Evolutionary conservation across 257 asterid genomes (phyloP).

Genomic region (Lantana camara): DNA sequence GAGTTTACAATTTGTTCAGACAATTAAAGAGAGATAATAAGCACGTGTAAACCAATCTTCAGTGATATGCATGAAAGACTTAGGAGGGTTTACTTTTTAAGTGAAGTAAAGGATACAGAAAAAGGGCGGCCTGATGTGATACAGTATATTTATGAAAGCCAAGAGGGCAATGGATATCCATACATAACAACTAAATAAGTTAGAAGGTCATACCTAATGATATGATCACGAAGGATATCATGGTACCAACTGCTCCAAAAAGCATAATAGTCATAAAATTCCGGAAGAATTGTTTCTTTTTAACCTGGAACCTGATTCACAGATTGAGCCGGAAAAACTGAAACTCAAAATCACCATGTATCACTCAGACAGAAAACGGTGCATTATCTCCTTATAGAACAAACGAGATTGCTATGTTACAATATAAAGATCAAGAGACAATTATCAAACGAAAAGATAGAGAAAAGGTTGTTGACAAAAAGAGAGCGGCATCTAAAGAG

Average conservation of each 20-base stretch:
- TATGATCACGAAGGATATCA: constrained; percentile 85
- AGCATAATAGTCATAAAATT: constrained; percentile 87
- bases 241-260: constrained; percentile 94
- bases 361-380: constrained; percentile 15
- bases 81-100: not conserved
- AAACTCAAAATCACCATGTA: constrained; percentile 13
- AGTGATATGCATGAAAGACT: constrained; percentile 21
- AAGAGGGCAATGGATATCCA: constrained; percentile 15
- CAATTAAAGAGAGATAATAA: not conserved
- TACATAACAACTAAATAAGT: constrained; percentile 20
- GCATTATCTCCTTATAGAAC: not conserved
- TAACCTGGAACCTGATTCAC: constrained; percentile 92
- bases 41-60: not conserved
- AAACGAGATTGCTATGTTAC: not conserved
- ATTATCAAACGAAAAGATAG: constrained; percentile 1
- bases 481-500: not conserved
- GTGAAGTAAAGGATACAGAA: constrained; percentile 11
- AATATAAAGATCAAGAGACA: constrained; percentile 1
- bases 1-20: constrained; percentile 4
- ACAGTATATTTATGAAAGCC: constrained; percentile 10
- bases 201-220: constrained; percentile 63
- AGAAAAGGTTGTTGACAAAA: constrained; percentile 2
- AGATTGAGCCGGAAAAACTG: constrained; percentile 20
- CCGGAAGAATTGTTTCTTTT: constrained; percentile 98
- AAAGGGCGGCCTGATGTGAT: not conserved